Percentiles rank a stretch among this genome's conserved stretches.
Evolutionary conservation across 176 grass and related monocot genomes (phyloP).

Genomic region (Cymbopogon citratus): DNA sequence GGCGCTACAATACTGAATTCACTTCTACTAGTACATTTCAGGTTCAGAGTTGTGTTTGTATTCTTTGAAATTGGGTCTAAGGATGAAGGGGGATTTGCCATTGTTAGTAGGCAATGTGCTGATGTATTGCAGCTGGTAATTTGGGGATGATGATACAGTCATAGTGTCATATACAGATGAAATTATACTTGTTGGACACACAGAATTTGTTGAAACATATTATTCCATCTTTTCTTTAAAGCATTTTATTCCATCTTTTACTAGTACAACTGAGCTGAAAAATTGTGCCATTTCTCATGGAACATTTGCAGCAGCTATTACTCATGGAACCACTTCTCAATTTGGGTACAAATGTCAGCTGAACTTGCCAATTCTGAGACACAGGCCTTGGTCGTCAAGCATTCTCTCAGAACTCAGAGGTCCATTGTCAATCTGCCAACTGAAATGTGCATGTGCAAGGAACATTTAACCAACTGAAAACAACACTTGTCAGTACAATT

Average conservation of each 20-base stretch:
- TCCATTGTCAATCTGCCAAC: neutral
- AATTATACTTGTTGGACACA: constrained; percentile 14
- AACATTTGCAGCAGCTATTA: neutral
- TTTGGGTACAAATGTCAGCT: neutral
- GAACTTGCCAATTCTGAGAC: neutral
- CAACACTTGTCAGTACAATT: neutral
- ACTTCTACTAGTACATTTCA: neutral
- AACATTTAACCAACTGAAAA: neutral
- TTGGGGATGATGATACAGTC: neutral
- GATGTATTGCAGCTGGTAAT: neutral
- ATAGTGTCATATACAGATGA: constrained; percentile 34
- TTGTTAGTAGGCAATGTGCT: constrained; percentile 12
- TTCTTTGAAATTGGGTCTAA: constrained; percentile 7
- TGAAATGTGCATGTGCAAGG: neutral
- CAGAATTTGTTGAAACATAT: neutral
- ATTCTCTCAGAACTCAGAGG: neutral
- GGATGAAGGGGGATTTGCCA: neutral
- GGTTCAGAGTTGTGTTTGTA: neutral
- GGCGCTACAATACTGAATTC: neutral
- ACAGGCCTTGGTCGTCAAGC: neutral
- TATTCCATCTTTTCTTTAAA: too few relatives aligned
- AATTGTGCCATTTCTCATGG: neutral
- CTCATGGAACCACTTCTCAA: neutral
- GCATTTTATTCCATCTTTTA: neutral
- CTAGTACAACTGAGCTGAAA: neutral